phyloP scores from a whole-genome alignment of 176 grass and related monocot species.

The Triticum urartu region DNA sequence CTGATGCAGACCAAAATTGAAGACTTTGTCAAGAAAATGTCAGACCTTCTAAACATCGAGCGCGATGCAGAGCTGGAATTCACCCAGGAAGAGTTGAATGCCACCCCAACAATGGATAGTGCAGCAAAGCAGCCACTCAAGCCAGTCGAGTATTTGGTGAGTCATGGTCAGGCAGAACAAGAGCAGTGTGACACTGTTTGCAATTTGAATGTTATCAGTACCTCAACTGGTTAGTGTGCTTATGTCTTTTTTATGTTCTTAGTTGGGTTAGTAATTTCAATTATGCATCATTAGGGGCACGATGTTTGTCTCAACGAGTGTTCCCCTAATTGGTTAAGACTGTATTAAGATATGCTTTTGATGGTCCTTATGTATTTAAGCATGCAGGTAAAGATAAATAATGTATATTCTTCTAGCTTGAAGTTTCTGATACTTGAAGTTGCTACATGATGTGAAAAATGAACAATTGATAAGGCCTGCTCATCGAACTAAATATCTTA shows the following conservation, averaged over 20 bases:
- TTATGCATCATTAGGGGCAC: neutral
- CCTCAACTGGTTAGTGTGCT: conserved; percentile 70
- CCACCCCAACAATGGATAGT: conserved; percentile 36
- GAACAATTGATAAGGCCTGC: neutral
- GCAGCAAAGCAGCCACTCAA: conserved; percentile 31
- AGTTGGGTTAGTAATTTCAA: neutral
- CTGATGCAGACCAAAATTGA: conserved; percentile 64
- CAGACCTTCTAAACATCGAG: conserved; percentile 71
- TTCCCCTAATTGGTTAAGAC: neutral
- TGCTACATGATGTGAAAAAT: neutral
- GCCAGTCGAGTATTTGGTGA: conserved; percentile 71
- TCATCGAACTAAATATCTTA: neutral
- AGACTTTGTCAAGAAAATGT: conserved; percentile 78
- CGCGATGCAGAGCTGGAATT: conserved; percentile 82
- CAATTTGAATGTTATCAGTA: conserved; percentile 76
- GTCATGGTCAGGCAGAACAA: conserved; percentile 63
- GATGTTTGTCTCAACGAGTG: neutral
- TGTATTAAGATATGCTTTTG: neutral
- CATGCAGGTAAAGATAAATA: neutral
- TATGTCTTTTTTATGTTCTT: neutral
- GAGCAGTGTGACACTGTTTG: conserved; percentile 83
- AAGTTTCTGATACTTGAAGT: conserved; percentile 3
- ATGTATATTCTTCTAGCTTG: neutral
- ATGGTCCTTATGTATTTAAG: neutral
- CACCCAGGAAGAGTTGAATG: conserved; percentile 76